Percentiles rank a stretch among this genome's conserved stretches.
Conservation (phyloP, 2,329 filamentous ascomycete genomes). For the Calonectria naviculata region DNA sequence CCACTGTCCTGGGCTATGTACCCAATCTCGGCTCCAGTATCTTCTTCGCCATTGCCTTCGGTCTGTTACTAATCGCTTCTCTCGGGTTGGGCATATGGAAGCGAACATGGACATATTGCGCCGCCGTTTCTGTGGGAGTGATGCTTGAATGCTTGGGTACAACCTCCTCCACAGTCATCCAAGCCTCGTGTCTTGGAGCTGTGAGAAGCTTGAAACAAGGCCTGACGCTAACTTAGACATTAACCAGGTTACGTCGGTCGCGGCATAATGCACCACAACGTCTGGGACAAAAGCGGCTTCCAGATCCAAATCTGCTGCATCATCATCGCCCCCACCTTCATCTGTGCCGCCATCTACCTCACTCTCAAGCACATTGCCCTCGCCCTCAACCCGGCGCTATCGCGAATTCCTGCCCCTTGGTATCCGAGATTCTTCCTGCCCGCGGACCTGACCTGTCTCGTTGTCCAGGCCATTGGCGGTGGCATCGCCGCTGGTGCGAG, state of each 20-base stretch:
- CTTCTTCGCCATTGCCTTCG: slow-evolving; percentile 64
- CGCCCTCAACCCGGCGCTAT: slow-evolving; percentile 59
- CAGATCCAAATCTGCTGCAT: slow-evolving; percentile 69
- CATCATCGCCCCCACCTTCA: slow-evolving; percentile 68
- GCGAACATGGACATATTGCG: slow-evolving; percentile 66
- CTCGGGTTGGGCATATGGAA: slow-evolving; percentile 58
- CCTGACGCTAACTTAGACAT: slow-evolving; percentile 12
- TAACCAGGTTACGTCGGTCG: slow-evolving; percentile 63
- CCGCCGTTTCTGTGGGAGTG: slow-evolving; percentile 60
- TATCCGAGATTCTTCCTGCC: slow-evolving; percentile 70
- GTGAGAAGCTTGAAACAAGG: not conserved
- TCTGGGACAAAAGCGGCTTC: slow-evolving; percentile 66
- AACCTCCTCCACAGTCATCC: slow-evolving; percentile 10
- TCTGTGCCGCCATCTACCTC: slow-evolving; percentile 73
- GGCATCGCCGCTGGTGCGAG: slow-evolving; percentile 63
- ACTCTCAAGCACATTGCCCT: slow-evolving; percentile 70
- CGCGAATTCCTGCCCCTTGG: slow-evolving; percentile 61
- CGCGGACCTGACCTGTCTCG: slow-evolving; percentile 67
- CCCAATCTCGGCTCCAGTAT: slow-evolving; percentile 67
- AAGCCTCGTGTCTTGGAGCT: not conserved
- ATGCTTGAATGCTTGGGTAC: slow-evolving; percentile 63
- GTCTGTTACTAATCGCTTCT: slow-evolving; percentile 53
- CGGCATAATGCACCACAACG: slow-evolving; percentile 61
- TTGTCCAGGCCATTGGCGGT: slow-evolving; percentile 69
- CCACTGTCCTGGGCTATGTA: slow-evolving; percentile 66